Conservation (phyloP, 345 rosid genomes). For the Camelina sativa region DNA sequence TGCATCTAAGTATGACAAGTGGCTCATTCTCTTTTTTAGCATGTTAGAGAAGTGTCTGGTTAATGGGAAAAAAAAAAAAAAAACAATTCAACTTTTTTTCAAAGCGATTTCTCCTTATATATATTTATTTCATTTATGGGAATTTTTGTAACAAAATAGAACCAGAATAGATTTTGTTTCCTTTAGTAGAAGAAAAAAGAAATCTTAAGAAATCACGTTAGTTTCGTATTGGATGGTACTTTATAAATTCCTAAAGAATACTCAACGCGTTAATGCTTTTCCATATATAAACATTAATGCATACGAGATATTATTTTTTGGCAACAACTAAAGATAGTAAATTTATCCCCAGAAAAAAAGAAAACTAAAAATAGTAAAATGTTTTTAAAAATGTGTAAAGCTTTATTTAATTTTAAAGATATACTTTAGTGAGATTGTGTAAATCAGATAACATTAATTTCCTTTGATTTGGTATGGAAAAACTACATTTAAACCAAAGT, state of each 20-base stretch:
- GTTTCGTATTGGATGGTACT: constrained; percentile 17
- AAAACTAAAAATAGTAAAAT: not conserved
- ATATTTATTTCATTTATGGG: not conserved
- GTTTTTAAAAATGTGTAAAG: not conserved
- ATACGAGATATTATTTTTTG: not conserved
- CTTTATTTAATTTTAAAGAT: not conserved
- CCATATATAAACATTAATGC: not conserved
- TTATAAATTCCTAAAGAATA: constrained; percentile 8
- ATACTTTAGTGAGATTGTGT: not conserved
- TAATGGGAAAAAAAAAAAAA: not conserved
- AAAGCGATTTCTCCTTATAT: not conserved
- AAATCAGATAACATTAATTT: not conserved
- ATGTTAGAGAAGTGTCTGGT: constrained; percentile 21
- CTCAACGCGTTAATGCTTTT: constrained; percentile 6
- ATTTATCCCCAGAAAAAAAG: too few species aligned
- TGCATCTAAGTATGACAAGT: constrained; percentile 13
- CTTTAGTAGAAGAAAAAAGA: constrained; percentile 13
- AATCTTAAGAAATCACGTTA: constrained; percentile 3
- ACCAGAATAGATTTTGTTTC: not conserved
- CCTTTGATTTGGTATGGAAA: not conserved
- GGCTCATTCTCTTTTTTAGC: constrained; percentile 15
- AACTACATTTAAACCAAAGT: too few species aligned
- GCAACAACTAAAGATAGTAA: not conserved
- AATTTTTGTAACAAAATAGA: not conserved
- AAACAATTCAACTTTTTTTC: not conserved